These are phyloP conservation scores for Paecilomyces sp. DNA, from an alignment of 2,329 filamentous ascomycete species.

Conservation along the genomic window DNA sequence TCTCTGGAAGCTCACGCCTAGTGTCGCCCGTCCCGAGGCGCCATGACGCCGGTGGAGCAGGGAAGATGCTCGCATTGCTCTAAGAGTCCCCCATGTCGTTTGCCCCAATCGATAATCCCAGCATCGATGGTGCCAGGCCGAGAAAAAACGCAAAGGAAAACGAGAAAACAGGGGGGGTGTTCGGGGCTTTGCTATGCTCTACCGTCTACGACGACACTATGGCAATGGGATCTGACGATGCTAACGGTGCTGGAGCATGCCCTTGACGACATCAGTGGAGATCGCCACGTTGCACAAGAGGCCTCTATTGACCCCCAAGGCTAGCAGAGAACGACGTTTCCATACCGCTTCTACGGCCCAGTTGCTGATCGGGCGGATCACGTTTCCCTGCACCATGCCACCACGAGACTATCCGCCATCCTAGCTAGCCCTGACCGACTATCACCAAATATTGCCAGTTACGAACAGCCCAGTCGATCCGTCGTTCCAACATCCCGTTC, in stretches of 20 bases:
- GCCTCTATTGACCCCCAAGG: background rate
- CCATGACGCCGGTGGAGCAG: background rate
- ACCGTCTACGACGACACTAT: background rate
- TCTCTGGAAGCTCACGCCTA: background rate
- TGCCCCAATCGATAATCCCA: background rate
- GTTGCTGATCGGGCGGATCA: background rate
- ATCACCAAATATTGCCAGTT: background rate
- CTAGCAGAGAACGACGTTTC: background rate
- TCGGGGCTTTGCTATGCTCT: background rate
- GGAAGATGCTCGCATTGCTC: background rate
- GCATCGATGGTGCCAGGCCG: background rate
- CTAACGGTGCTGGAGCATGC: background rate
- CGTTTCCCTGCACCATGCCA: background rate
- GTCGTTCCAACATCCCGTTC: constrained; percentile 11
- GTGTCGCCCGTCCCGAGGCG: background rate
- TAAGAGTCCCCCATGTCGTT: background rate
- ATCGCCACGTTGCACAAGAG: background rate
- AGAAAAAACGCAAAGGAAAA: too few relatives aligned
- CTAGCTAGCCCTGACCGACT: background rate
- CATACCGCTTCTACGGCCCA: background rate
- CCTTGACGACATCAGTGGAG: background rate
- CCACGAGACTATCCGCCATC: background rate
- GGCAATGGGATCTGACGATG: background rate
- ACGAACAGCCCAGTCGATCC: background rate
- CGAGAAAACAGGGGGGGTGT: too few relatives aligned